Base-by-base conservation (phyloP, 2,329 filamentous ascomycete species). In the Tolypocladium pustulatum region DNA sequence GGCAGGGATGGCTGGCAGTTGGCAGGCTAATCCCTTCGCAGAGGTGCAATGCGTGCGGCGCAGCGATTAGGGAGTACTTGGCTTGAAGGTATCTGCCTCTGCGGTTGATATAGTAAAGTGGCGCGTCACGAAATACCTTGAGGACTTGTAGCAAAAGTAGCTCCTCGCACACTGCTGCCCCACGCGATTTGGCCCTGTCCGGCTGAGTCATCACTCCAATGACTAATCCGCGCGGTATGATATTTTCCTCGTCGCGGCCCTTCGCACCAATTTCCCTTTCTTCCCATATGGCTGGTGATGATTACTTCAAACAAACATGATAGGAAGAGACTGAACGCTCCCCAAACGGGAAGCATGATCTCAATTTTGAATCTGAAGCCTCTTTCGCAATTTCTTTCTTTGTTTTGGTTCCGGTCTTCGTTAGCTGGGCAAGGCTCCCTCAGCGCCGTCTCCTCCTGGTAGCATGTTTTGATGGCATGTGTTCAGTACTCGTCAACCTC, bases 261-360 rank as follows among this genome's bases (percentile, higher is more conserved):
- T 9, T 4, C 27, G 8, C 30, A 34, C 30, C 30, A 52, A 5
- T 34, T 34, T 34, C 34, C 61, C 64, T 65, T 65, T 65, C 63
- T 66, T 64, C 67, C 68, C 63, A 69, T 66, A 71, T 71, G 76
- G 82, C 81, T 84, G 59, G 71, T 86, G 83, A 86, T 85, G 83
- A 85, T 82, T 79, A 73, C 61, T 54, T 70, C 71, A 68, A 71
- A 75, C 76, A 75, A 76, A 75, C 68, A 83, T 83, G 80, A 86
- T 86, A 86, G 83, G 83, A 86, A 86, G 83, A 86, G 82, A 80
- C 77, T 85, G 81, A 85, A 81, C 75, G 78, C 76, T 79, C 72
- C 73, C 73, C 67, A 62, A 61, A 61, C 64, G 73, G 77, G 75
- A 75, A 77, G 76, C 75, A 79, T 85, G 83, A 85, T 85, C 78